Evolutionary conservation across 805 yeast genomes (phyloP), one percentile per base, ranked within the genome.

Genomic region (Candida alai): DNA sequence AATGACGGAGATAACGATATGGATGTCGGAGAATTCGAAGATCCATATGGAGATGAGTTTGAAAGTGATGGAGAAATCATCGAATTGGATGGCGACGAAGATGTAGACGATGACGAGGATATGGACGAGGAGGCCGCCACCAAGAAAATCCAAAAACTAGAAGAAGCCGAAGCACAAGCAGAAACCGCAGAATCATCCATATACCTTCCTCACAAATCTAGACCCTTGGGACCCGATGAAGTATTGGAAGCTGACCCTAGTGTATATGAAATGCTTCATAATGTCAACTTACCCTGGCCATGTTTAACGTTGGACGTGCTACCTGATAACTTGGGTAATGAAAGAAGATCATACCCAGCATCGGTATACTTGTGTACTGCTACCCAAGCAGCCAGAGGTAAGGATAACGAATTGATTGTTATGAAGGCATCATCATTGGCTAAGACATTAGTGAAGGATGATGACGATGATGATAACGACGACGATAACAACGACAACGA

Each of bases 191-290:
- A 61, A 37, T 62, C 68, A 13, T 62, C 77, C 30, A 63, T 90
- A 28, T 93, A 85, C 61, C 68, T 93, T 44, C 97, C 98, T 14
- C 95, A 88, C 55, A 74, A 79, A 61, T 81, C 93, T 18, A 79
- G 76, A 49, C 96, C 96, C 5, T 70, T 93, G 46, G 97, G 96
- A 1, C 94, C 95, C 2, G 95, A 87, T 63, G 97, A 93, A 65
- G 94, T 84, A 9, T 70, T 93, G 54, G 97, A 90, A 63, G 96
- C 97, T 1, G 98, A 93, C 62, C 96, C 96, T 28, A 69, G 88
- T 6, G 96, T 90, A 3, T 93, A 93, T 57, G 95, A 90, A 52
- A 93, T 93, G 97, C 66, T 93, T 38, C 98, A 93, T 60, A 85
- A 84, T 49, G 86, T 90, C 40, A 85, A 85, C 58, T 66, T 90